Evolutionary conservation across 805 yeast genomes (phyloP).

Genomic region (Candida vartiovaarae): DNA sequence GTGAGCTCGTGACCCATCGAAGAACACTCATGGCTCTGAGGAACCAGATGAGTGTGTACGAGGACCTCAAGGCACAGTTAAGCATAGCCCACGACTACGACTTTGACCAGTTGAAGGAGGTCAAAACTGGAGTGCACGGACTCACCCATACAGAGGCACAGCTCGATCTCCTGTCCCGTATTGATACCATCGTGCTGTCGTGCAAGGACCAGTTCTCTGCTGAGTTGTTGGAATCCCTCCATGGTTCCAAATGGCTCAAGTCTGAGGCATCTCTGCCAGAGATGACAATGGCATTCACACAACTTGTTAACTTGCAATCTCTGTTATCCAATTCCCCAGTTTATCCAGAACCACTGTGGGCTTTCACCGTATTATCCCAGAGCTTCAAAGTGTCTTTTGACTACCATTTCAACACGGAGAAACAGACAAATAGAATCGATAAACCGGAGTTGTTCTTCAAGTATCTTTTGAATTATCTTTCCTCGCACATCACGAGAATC

Average conservation of each 20-base stretch:
- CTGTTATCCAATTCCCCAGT: constrained; percentile 1
- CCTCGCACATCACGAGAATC: constrained; percentile 32
- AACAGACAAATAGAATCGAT: constrained; percentile 38
- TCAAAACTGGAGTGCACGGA: constrained; percentile 3
- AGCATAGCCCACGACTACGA: constrained; percentile 9
- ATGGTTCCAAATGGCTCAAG: constrained; percentile 15
- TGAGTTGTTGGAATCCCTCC: constrained; percentile 7
- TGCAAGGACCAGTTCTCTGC: constrained; percentile 6
- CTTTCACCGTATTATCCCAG: constrained; percentile 36
- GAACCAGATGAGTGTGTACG: constrained; percentile 1
- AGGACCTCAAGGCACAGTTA: constrained; percentile 6
- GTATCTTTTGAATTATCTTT: constrained; percentile 41
- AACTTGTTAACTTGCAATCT: constrained; percentile 16
- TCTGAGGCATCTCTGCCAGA: constrained; percentile 1
- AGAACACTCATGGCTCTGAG: constrained; percentile 1
- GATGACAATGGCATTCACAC: constrained; percentile 1
- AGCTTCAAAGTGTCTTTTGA: constrained; percentile 43
- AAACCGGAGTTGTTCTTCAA: constrained; percentile 48
- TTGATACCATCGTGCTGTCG: constrained; percentile 7
- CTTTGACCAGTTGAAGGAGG: constrained; percentile 4
- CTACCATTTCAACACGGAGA: constrained; percentile 43
- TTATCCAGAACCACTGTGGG: constrained; percentile 44
- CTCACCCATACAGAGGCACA: constrained; percentile 2
- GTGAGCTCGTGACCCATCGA: constrained; percentile 8
- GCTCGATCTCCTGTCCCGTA: background rate